Percentiles rank a stretch among this genome's conserved stretches.
Evolutionary conservation across 441 rosid species (phyloP).

Genomic region (Corymbia calophylla): DNA sequence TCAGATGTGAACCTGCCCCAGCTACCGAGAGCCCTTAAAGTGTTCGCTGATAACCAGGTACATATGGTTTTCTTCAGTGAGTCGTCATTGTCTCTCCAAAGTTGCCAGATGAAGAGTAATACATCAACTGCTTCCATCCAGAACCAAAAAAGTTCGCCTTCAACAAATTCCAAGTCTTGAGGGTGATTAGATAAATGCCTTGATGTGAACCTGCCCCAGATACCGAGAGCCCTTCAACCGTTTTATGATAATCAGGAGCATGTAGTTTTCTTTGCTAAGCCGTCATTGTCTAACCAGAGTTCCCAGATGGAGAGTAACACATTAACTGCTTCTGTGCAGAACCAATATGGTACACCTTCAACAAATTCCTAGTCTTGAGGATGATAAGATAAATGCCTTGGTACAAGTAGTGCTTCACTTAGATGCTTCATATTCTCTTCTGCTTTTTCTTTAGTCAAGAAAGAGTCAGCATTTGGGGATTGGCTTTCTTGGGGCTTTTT

Average conservation of each 20-base stretch:
- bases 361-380: neutral
- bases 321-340: slow-evolving; percentile 19
- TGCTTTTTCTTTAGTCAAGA: slow-evolving; percentile 2
- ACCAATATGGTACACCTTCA: slow-evolving; percentile 17
- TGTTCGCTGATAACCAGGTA: neutral
- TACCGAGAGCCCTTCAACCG: neutral
- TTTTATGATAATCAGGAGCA: neutral
- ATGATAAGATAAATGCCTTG: neutral
- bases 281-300: slow-evolving; percentile 29
- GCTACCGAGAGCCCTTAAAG: neutral
- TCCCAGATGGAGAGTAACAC: slow-evolving; percentile 14
- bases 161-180: neutral
- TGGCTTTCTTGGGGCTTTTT: neutral
- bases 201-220: too few relatives aligned
- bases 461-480: neutral
- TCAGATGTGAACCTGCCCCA: neutral
- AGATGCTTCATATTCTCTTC: neutral
- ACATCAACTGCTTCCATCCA: slow-evolving; percentile 20
- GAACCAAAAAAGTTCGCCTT: slow-evolving; percentile 14
- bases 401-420: neutral
- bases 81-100: slow-evolving; percentile 30
- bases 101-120: slow-evolving; percentile 15
- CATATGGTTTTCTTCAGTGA: slow-evolving; percentile 50
- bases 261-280: slow-evolving; percentile 56
- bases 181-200: neutral